Evolutionary conservation across 306 rosid species (phyloP).

Genomic region (Gleditsia sinensis): DNA sequence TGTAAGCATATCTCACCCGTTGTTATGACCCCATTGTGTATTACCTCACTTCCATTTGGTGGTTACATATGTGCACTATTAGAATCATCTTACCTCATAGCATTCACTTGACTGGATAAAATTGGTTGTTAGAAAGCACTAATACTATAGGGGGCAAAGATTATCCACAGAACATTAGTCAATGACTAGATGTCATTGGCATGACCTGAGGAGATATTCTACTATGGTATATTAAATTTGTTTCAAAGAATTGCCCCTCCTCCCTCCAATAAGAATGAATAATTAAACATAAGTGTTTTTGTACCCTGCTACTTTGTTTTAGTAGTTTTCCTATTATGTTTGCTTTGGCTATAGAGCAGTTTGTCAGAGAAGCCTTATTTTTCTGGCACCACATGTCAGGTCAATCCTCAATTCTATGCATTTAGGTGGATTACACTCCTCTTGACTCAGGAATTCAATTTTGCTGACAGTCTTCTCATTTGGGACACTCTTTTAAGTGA

Average conservation of each 20-base stretch:
- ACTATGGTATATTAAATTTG: constrained; percentile 5
- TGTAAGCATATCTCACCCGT: background rate
- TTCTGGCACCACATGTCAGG: constrained; percentile 55
- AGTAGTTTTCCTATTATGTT: constrained; percentile 5
- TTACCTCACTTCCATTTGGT: background rate
- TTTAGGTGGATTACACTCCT: constrained; percentile 99
- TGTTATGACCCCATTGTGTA: background rate
- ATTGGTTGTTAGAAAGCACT: background rate
- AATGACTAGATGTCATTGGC: constrained; percentile 24
- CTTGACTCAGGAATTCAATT: constrained; percentile 96
- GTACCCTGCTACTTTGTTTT: background rate
- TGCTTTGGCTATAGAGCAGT: constrained; percentile 12
- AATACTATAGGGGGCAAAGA: background rate
- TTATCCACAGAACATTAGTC: constrained; percentile 12
- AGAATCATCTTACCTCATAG: background rate
- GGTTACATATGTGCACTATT: background rate
- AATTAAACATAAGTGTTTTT: background rate
- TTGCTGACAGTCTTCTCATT: constrained; percentile 92
- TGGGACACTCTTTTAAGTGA: constrained; percentile 97
- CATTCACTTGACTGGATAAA: background rate
- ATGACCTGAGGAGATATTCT: background rate
- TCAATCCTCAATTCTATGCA: constrained; percentile 98
- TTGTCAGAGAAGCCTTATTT: constrained; percentile 38
- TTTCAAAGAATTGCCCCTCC: background rate
- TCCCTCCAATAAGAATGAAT: background rate